These are phyloP conservation scores for Umbelopsis sp. DNA, from an alignment of 192 early-diverging fungal species.

Conservation along the genomic window DNA sequence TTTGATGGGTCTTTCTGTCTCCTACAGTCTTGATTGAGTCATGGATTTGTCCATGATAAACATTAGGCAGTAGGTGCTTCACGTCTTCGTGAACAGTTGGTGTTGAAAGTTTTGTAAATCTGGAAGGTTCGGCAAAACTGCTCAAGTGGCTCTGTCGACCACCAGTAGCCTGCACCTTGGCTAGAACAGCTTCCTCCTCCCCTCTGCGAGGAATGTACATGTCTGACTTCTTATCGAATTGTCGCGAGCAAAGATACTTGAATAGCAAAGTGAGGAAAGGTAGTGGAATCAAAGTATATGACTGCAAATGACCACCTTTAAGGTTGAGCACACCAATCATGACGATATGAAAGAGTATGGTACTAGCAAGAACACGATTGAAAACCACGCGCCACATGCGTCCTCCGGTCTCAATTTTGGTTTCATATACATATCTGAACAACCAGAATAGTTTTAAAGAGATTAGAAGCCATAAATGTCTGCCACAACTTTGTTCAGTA, in stretches of 20 bases:
- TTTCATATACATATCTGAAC: constrained; percentile 64
- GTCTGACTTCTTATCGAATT: constrained; percentile 52
- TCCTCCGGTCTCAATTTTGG: constrained; percentile 73
- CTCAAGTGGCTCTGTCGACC: constrained; percentile 35
- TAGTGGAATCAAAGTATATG: constrained; percentile 59
- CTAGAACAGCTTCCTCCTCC: constrained; percentile 31
- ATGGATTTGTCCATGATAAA: constrained; percentile 54
- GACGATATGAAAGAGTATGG: constrained; percentile 69
- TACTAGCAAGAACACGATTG: constrained; percentile 64
- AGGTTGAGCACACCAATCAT: constrained; percentile 66
- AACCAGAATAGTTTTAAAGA: background rate
- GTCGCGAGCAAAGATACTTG: constrained; percentile 51
- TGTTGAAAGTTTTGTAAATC: constrained; percentile 55
- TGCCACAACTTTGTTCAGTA: background rate
- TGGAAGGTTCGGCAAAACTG: constrained; percentile 69
- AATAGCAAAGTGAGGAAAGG: constrained; percentile 59
- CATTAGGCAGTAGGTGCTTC: constrained; percentile 63
- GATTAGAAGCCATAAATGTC: background rate
- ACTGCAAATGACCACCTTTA: constrained; percentile 47
- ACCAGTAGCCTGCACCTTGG: background rate
- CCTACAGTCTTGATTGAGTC: constrained; percentile 17
- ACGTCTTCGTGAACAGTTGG: constrained; percentile 71
- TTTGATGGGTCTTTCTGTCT: background rate
- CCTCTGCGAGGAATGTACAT: constrained; percentile 47
- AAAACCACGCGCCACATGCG: constrained; percentile 72